A percentile compares a stretch with the other conserved stretches of the same genome.
phyloP scores from a whole-genome alignment of 495 filamentous ascomycete genomes.

The Neohortaea acidophila region DNA sequence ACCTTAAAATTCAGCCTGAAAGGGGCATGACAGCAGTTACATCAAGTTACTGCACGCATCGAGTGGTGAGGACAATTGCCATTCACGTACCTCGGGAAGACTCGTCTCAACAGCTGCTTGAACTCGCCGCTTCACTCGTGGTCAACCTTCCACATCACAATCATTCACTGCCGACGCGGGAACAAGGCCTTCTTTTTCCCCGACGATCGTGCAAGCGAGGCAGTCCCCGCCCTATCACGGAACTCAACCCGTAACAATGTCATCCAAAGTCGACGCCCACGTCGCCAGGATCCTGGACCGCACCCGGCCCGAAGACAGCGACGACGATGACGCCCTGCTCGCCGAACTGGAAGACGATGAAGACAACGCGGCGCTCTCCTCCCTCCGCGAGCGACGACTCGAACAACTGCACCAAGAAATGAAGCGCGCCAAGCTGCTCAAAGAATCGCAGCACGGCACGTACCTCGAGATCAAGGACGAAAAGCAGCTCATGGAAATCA shows the following conservation, averaged over 20 bases:
- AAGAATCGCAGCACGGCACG: constrained; percentile 25
- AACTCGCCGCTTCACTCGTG: no score
- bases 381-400: constrained; percentile 54
- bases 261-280: constrained; percentile 31
- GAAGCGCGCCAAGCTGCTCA: constrained; percentile 30
- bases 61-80: no score
- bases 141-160: no score
- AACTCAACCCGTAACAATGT: not conserved
- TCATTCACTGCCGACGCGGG: no score
- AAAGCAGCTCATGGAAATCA: constrained; percentile 52
- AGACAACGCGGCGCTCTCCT: constrained; percentile 38
- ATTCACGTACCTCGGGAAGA: no score
- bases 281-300: constrained; percentile 35
- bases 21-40: no score
- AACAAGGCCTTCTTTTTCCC: no score
- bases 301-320: constrained; percentile 23
- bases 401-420: constrained; percentile 56
- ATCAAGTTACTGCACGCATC: no score
- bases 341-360: constrained; percentile 55
- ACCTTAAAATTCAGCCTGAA: no score
- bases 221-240: no score
- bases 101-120: no score
- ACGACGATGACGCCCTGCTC: constrained; percentile 61
- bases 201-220: no score
- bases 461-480: constrained; percentile 51